A percentile compares a stretch with the other conserved stretches of the same genome.
phyloP scores from a whole-genome alignment of 2,329 filamentous ascomycete genomes.

The Cordyceps cateniannulata region DNA sequence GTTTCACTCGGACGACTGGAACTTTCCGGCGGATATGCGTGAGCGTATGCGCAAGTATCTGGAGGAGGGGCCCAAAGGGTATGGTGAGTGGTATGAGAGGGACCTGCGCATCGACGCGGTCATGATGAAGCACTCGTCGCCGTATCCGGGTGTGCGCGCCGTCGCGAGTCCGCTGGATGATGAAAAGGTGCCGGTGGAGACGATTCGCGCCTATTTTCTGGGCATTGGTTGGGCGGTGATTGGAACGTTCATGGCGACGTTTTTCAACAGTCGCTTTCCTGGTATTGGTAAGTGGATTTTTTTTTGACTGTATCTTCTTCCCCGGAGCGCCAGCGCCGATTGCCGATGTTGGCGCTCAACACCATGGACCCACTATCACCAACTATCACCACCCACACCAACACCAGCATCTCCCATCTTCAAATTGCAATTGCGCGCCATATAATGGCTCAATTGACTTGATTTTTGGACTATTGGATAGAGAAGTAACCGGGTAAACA shows the following conservation, averaged over 20 bases:
- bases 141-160: constrained; percentile 36
- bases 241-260: constrained; percentile 33
- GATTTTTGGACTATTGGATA: background rate
- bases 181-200: constrained; percentile 30
- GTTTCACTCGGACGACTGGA: constrained; percentile 38
- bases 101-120: constrained; percentile 35
- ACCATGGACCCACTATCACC: background rate
- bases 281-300: constrained; percentile 25
- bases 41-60: constrained; percentile 34
- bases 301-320: background rate
- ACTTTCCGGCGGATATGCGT: constrained; percentile 36
- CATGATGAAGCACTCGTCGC: constrained; percentile 34
- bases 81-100: constrained; percentile 34
- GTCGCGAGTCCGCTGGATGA: constrained; percentile 33
- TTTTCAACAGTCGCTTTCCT: constrained; percentile 35
- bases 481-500: constrained; percentile 2
- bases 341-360: background rate
- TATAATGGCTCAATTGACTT: background rate
- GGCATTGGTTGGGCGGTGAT: constrained; percentile 34
- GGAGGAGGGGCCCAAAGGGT: constrained; percentile 31
- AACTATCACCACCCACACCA: background rate
- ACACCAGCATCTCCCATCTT: background rate
- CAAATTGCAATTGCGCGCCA: background rate
- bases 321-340: background rate
- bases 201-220: constrained; percentile 35